These are phyloP conservation scores for Kazachstania sp. DNA, from an alignment of 1,139 yeast species.

Conservation along the genomic window DNA sequence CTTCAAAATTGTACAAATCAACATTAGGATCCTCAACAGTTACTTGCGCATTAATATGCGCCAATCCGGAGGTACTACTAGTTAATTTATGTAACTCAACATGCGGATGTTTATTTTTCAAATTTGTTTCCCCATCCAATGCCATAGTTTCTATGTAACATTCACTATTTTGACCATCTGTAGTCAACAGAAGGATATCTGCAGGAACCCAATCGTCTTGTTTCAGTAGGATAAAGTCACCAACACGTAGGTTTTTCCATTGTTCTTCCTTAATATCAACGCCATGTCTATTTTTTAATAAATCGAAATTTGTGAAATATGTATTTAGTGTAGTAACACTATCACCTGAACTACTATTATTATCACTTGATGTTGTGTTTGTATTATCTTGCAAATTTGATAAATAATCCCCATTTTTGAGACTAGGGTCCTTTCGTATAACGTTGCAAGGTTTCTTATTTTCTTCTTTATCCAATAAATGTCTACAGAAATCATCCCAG, in stretches of 20 bases:
- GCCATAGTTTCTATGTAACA: slow-evolving; percentile 95
- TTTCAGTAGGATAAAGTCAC: slow-evolving; percentile 63
- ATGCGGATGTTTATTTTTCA: slow-evolving; percentile 67
- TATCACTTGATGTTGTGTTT: neutral
- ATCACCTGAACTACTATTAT: neutral
- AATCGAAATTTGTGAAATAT: slow-evolving; percentile 22
- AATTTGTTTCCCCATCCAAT: slow-evolving; percentile 90
- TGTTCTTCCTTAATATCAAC: slow-evolving; percentile 27
- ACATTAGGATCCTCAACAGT: slow-evolving; percentile 85
- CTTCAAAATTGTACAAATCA: slow-evolving; percentile 89
- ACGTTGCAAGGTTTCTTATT: slow-evolving; percentile 50
- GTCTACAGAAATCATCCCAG: slow-evolving; percentile 84
- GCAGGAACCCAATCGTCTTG: slow-evolving; percentile 95
- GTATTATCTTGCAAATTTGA: neutral
- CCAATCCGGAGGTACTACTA: slow-evolving; percentile 45
- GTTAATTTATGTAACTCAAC: slow-evolving; percentile 47
- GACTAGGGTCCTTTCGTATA: slow-evolving; percentile 13
- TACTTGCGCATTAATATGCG: slow-evolving; percentile 42
- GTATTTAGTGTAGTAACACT: slow-evolving; percentile 5
- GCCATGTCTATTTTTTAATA: slow-evolving; percentile 20
- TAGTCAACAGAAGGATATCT: slow-evolving; percentile 63
- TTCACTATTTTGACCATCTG: slow-evolving; percentile 59
- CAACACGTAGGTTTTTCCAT: slow-evolving; percentile 80
- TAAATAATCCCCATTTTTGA: slow-evolving; percentile 3
- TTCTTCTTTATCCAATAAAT: slow-evolving; percentile 76